A percentile compares a stretch with the other conserved stretches of the same genome.
Evolutionary conservation across 139 green algal genomes (phyloP).

Genomic region (Chlamydomonas schloesseri): DNA sequence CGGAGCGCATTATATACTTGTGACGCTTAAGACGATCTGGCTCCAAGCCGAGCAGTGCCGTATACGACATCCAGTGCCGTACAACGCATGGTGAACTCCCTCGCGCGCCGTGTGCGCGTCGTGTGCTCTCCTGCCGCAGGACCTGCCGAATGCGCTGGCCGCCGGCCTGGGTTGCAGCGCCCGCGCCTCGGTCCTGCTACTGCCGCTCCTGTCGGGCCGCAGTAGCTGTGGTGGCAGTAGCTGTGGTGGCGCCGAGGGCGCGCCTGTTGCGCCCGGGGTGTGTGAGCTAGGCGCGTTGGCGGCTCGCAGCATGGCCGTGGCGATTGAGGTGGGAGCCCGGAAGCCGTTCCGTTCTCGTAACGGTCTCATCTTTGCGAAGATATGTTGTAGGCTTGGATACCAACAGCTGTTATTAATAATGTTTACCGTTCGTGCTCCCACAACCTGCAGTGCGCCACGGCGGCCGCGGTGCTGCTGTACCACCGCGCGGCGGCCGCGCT

Average conservation of each 20-base stretch:
- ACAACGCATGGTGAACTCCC: too few relatives aligned
- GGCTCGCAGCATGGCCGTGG: not conserved
- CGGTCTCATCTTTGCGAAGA: too few relatives aligned
- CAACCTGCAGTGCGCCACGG: not conserved
- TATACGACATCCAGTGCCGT: too few relatives aligned
- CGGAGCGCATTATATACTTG: too few relatives aligned
- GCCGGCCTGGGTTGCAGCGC: not conserved
- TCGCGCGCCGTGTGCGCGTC: not conserved
- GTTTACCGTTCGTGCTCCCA: not conserved
- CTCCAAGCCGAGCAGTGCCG: too few relatives aligned
- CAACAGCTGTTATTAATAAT: too few relatives aligned
- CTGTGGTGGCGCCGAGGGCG: too few relatives aligned
- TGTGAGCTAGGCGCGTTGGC: not conserved
- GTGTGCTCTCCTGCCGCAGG: not conserved
- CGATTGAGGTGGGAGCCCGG: not conserved
- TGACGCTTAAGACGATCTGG: too few relatives aligned
- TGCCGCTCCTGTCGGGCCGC: too few relatives aligned
- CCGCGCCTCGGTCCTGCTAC: not conserved
- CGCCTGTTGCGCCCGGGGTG: too few relatives aligned
- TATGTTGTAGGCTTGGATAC: too few relatives aligned
- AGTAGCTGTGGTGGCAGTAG: not conserved
- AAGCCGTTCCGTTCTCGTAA: not conserved
- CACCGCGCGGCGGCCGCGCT: too few relatives aligned
- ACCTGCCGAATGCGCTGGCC: constrained; percentile 1
- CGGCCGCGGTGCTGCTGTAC: not conserved